A percentile compares a stretch with the other conserved stretches of the same genome.
These are phyloP conservation scores for Rasamsonia emersonii DNA, from an alignment of 2,329 filamentous ascomycete species.

Conservation along the genomic window DNA sequence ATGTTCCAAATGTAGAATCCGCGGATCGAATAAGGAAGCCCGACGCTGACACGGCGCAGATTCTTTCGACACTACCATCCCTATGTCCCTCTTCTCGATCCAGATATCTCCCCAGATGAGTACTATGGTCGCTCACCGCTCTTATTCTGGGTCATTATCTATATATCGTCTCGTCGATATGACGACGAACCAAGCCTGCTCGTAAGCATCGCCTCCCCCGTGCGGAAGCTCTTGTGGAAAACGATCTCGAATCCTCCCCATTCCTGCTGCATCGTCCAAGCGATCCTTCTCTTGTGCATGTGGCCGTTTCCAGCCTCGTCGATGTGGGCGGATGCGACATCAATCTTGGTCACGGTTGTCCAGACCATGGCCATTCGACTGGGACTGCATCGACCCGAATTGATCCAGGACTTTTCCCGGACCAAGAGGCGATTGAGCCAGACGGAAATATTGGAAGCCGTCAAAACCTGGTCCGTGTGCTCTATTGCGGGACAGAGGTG, in stretches of 20 bases:
- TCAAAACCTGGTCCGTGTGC: constrained; percentile 15
- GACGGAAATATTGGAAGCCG: constrained; percentile 8
- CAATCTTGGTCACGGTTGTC: constrained; percentile 11
- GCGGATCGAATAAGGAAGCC: neutral
- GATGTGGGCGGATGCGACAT: constrained; percentile 10
- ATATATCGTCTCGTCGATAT: constrained; percentile 8
- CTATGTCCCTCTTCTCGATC: constrained; percentile 3
- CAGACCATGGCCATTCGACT: constrained; percentile 13
- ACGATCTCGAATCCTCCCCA: constrained; percentile 12
- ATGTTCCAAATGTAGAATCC: constrained; percentile 6
- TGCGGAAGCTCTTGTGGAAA: constrained; percentile 10
- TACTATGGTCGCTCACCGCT: constrained; percentile 7
- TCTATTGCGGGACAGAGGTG: constrained; percentile 11
- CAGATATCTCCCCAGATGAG: constrained; percentile 4
- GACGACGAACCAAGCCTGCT: constrained; percentile 7
- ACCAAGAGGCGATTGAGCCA: constrained; percentile 8
- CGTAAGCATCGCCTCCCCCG: constrained; percentile 3
- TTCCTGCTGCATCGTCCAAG: constrained; percentile 13
- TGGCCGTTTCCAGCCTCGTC: constrained; percentile 17
- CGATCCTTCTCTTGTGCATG: constrained; percentile 14
- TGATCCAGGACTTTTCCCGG: constrained; percentile 11
- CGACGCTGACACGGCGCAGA: neutral
- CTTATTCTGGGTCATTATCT: constrained; percentile 11
- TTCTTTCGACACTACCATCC: constrained; percentile 7
- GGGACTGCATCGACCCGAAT: constrained; percentile 15